A percentile compares a stretch with the other conserved stretches of the same genome.
These are phyloP conservation scores for Piper longum DNA, from an alignment of 164 flowering plant genomes.

Conservation along the genomic window DNA sequence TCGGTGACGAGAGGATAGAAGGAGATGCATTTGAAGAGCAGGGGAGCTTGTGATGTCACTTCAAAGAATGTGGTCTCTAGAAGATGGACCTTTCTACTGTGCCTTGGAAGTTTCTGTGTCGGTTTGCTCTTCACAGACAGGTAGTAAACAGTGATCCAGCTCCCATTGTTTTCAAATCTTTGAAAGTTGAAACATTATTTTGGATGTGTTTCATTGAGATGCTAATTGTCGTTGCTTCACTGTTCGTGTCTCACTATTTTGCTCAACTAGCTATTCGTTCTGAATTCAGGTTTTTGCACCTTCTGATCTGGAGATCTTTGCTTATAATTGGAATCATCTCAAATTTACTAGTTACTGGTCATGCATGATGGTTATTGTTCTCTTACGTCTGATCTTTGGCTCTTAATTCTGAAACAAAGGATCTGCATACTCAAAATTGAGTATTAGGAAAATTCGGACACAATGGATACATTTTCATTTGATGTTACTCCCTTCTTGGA, in stretches of 20 bases:
- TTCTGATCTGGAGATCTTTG: not conserved
- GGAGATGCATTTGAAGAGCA: constrained; percentile 39
- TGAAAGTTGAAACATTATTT: not conserved
- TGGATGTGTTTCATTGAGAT: not conserved
- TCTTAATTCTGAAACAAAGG: not conserved
- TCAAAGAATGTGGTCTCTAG: constrained; percentile 27
- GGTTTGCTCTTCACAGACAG: constrained; percentile 69
- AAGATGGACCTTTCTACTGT: constrained; percentile 40
- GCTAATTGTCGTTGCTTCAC: constrained; percentile 18
- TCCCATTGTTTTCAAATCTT: not conserved
- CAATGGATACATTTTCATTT: no score
- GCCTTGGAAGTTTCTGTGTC: constrained; percentile 55
- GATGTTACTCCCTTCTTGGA: no score
- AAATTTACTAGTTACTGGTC: not conserved
- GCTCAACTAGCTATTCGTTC: no score
- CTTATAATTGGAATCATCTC: not conserved
- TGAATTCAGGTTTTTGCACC: not conserved
- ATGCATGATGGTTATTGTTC: not conserved
- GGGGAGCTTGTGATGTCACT: constrained; percentile 23
- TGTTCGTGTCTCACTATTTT: not conserved
- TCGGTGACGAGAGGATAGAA: not conserved
- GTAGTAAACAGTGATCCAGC: constrained; percentile 11
- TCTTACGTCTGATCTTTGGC: not conserved
- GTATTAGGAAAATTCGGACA: no score
- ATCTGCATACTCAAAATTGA: no score